Evolutionary conservation across 371 early-diverging fungal species (phyloP), one percentile per base, ranked within the genome.

Genomic region (Cokeromyces recurvatus): DNA sequence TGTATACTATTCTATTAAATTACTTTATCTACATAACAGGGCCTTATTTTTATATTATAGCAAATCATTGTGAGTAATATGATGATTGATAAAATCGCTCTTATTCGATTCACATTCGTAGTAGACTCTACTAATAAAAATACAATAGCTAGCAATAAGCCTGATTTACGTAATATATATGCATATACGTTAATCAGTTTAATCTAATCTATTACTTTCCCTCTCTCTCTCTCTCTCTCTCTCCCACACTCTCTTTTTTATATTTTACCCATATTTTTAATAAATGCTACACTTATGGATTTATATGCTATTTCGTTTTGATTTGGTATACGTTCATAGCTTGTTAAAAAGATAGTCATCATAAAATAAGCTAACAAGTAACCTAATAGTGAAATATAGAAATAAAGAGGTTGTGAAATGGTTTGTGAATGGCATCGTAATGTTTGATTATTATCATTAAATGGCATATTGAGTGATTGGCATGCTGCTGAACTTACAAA

Each of bases 241-340:
- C n/a, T n/a, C n/a, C n/a, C n/a, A n/a, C n/a, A n/a, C n/a, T n/a
- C n/a, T n/a, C n/a, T n/a, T n/a, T n/a, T n/a, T n/a, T n/a, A n/a
- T n/a, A n/a, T n/a, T 38, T 46, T 71, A 72, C 81, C 77, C 74
- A 81, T 78, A 52, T 87, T 85, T 51, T 87, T 87, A 35, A 84
- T 76, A 36, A 84, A 82, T 1, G 84, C 87, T 4, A 84, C 79
- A 25, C 83, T 78, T 32, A 81, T 82, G 8, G 86, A 79, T 37
- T 77, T 77, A 61, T 81, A 87, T 25, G 82, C 82, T 21, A 85
- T 85, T 66, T 85, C 87, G 41, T 85, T 82, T 24, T 74, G 64
- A 7, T 57, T 66, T 0, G 87, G 87, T 14, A 75, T 77, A 4
- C 84, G 69, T 50, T 87, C 87, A 48, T 82, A 81, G 2, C 85